Conservation (phyloP, 2,329 filamentous ascomycete genomes). For the Plectosphaerella sp. region DNA sequence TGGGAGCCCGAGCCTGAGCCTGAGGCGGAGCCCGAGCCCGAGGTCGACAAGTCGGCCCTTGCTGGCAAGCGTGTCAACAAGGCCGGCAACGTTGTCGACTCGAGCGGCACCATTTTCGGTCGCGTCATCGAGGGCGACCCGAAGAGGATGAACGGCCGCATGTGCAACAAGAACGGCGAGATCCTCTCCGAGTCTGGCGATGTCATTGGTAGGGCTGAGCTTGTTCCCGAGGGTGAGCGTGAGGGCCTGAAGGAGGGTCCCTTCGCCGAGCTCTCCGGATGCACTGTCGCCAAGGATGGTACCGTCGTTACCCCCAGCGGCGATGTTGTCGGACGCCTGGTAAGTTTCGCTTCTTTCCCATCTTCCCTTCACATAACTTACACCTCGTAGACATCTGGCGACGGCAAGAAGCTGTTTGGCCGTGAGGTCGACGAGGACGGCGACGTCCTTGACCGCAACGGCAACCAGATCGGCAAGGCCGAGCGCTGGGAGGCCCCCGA, state of each 20-base stretch:
- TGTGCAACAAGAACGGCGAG: constrained; percentile 68
- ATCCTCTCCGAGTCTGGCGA: constrained; percentile 71
- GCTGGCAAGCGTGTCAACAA: constrained; percentile 71
- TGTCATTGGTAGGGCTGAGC: constrained; percentile 62
- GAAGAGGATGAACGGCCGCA: constrained; percentile 59
- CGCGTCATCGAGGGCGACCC: constrained; percentile 64
- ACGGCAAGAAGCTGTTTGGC: constrained; percentile 67
- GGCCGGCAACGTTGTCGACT: constrained; percentile 58
- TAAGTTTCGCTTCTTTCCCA: constrained; percentile 27
- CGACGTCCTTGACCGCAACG: constrained; percentile 74
- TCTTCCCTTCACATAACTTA: no score
- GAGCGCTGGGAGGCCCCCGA: constrained; percentile 47
- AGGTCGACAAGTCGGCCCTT: constrained; percentile 54
- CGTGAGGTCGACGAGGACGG: constrained; percentile 76
- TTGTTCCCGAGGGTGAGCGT: constrained; percentile 63
- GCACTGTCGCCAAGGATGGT: constrained; percentile 64
- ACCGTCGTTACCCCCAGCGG: constrained; percentile 63
- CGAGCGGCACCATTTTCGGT: constrained; percentile 52
- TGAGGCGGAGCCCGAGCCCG: constrained; percentile 43
- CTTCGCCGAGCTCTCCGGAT: constrained; percentile 62
- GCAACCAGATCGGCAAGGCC: constrained; percentile 52
- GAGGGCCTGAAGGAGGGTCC: constrained; percentile 61
- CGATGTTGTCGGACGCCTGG: constrained; percentile 67
- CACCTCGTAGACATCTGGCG: constrained; percentile 37
- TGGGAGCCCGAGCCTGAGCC: constrained; percentile 50